A percentile compares a stretch with the other conserved stretches of the same genome.
Evolutionary conservation across 345 rosid species (phyloP).

Genomic region (Psidium guajava): DNA sequence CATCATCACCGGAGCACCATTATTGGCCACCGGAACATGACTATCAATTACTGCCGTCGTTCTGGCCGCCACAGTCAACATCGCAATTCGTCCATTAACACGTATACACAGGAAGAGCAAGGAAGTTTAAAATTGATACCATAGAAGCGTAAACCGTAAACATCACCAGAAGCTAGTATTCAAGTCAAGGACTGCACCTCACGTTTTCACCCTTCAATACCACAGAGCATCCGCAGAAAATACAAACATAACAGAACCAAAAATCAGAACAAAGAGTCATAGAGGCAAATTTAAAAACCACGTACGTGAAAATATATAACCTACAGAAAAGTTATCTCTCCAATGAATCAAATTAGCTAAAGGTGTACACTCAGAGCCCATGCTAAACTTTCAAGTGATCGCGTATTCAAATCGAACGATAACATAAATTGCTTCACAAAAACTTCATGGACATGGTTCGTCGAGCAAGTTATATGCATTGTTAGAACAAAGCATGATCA

Average conservation of each 20-base stretch:
- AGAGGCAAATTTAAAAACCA: background rate
- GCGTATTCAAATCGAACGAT: background rate
- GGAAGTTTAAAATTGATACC: background rate
- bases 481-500: background rate
- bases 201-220: background rate
- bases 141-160: background rate
- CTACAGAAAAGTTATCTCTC: too few relatives aligned
- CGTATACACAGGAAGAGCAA: background rate
- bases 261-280: background rate
- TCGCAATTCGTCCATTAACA: background rate
- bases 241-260: background rate
- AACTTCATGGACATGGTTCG: background rate
- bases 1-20: too few relatives aligned
- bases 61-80: background rate
- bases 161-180: background rate
- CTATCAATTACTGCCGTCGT: background rate
- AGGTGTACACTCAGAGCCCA: too few relatives aligned
- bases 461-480: background rate
- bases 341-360: too few relatives aligned
- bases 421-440: background rate
- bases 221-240: background rate
- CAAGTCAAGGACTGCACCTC: background rate
- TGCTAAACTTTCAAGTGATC: background rate
- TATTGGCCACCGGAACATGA: background rate
- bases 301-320: too few relatives aligned